Conservation (phyloP, 2,329 filamentous ascomycete species). For the Aurifilum marmelostoma region DNA sequence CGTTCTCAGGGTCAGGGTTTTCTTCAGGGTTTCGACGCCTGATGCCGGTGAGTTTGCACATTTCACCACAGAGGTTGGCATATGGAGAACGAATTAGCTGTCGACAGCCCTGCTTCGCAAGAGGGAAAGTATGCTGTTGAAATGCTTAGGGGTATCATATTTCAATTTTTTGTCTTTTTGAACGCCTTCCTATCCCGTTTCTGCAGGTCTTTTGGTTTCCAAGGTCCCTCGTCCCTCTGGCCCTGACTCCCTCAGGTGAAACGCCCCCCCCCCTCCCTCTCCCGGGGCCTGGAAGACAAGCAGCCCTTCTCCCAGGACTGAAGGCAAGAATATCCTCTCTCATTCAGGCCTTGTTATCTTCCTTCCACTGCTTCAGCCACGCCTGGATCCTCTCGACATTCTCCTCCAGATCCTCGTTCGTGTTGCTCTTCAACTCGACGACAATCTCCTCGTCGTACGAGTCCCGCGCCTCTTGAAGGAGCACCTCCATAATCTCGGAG, state of each 20-base stretch:
- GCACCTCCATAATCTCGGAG: conserved; percentile 94
- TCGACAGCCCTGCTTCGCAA: neutral
- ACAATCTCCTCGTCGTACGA: conserved; percentile 86
- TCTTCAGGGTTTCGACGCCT: neutral
- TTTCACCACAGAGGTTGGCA: neutral
- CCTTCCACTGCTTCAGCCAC: conserved; percentile 85
- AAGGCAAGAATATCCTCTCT: neutral
- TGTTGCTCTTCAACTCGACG: conserved; percentile 84
- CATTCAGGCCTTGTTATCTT: conserved; percentile 53
- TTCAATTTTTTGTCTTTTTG: conserved; percentile 21
- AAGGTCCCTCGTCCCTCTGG: neutral
- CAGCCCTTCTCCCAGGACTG: no score
- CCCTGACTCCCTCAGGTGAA: neutral
- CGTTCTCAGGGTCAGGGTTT: neutral
- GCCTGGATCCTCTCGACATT: conserved; percentile 83
- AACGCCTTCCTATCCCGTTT: neutral
- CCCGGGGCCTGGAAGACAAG: no score
- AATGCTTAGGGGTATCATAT: conserved; percentile 30
- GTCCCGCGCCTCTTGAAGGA: conserved; percentile 87
- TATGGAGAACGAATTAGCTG: neutral
- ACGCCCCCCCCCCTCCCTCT: neutral
- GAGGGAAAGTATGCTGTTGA: neutral
- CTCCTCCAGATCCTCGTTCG: conserved; percentile 79
- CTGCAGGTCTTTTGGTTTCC: neutral
- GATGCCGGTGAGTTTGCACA: neutral